A percentile compares a stretch with the other conserved stretches of the same genome.
Conservation (phyloP, 225 moss, liverwort and hornwort genomes). For the Marchantia paleacea region DNA sequence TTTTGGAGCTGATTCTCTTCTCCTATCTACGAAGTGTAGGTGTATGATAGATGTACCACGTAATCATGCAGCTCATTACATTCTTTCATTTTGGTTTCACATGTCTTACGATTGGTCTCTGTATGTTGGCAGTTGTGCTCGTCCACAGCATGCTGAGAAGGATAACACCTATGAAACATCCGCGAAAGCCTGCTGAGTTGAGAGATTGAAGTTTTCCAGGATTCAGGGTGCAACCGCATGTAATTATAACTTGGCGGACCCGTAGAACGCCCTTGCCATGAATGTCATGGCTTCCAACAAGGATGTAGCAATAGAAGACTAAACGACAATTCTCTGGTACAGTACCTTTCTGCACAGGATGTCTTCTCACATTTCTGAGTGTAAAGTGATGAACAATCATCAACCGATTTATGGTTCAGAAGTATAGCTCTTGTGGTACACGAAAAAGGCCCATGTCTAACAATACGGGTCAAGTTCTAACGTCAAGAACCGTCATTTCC, state of each 20-base stretch:
- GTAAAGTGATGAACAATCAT: conserved; percentile 5
- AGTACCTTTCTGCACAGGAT: neutral
- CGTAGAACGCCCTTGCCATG: neutral
- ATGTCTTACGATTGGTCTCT: neutral
- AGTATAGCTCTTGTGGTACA: too few species aligned
- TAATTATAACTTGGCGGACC: neutral
- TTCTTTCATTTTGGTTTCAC: neutral
- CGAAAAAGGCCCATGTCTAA: too few species aligned
- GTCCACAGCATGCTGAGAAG: conserved; percentile 77
- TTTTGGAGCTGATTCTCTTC: too few species aligned
- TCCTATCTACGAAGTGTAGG: too few species aligned
- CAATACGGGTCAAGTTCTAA: too few species aligned
- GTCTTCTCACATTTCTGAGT: conserved; percentile 1
- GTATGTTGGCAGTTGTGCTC: conserved; percentile 58
- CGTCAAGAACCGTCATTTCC: too few species aligned
- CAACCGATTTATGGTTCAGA: too few species aligned
- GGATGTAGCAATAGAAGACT: neutral
- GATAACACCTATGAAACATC: conserved; percentile 50
- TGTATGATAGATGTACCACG: too few species aligned
- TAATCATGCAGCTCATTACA: neutral
- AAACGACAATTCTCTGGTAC: neutral
- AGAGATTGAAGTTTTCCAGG: neutral
- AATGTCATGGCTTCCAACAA: neutral
- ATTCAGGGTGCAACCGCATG: neutral
- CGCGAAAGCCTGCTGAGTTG: conserved; percentile 14